Conservation (phyloP, 192 early-diverging fungal species). For the Geranomyces michiganensis region DNA sequence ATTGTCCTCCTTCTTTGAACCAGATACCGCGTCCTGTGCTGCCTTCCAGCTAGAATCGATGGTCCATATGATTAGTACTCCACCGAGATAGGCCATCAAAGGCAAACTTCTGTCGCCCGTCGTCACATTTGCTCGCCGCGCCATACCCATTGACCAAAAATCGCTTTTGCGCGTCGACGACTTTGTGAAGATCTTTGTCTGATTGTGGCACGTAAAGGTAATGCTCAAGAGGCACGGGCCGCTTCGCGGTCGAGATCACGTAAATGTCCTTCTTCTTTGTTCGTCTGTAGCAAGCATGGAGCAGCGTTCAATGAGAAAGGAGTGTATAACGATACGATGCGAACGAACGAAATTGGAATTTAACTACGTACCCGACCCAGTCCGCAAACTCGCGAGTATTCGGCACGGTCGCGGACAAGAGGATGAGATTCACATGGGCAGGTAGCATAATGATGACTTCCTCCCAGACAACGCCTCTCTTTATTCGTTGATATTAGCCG, state of each 20-base stretch:
- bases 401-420: constrained; percentile 96
- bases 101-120: neutral
- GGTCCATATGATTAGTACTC: neutral
- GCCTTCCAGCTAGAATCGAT: constrained; percentile 69
- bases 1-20: constrained; percentile 58
- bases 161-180: constrained; percentile 79
- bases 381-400: constrained; percentile 99
- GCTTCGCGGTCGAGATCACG: constrained; percentile 90
- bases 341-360: neutral
- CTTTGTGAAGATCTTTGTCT: constrained; percentile 81
- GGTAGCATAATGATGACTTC: constrained; percentile 99
- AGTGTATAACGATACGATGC: constrained; percentile 3
- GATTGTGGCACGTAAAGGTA: constrained; percentile 71
- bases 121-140: neutral
- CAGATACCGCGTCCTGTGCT: constrained; percentile 72
- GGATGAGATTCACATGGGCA: constrained; percentile 89
- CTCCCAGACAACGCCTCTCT: constrained; percentile 98
- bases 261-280: constrained; percentile 98
- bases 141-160: constrained; percentile 62
- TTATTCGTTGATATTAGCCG: neutral
- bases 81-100: neutral
- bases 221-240: constrained; percentile 96
- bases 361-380: constrained; percentile 90
- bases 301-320: constrained; percentile 8
- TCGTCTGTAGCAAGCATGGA: constrained; percentile 53